phyloP scores from a whole-genome alignment of 2,329 filamentous ascomycete species.

The Anthostomella pinea region DNA sequence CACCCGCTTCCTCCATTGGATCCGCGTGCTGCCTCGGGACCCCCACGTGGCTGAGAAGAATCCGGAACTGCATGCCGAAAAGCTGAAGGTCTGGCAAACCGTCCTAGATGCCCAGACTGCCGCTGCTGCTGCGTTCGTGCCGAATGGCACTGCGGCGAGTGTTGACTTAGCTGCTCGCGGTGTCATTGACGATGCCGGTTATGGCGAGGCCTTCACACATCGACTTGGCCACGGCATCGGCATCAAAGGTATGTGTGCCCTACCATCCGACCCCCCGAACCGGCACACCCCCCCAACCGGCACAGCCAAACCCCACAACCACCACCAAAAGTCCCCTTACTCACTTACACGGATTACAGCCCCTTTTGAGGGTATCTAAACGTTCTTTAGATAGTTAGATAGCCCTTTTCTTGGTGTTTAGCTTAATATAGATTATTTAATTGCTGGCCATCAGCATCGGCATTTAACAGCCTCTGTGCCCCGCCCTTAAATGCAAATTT shows the following conservation, averaged over 20 bases:
- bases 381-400: too few relatives aligned
- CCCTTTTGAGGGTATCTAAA: too few relatives aligned
- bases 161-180: conserved; percentile 59
- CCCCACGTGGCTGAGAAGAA: conserved; percentile 1
- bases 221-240: conserved; percentile 63
- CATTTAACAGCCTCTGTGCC: too few relatives aligned
- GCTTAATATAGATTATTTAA: too few relatives aligned
- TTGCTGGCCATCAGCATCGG: too few relatives aligned
- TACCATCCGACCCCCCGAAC: too few relatives aligned
- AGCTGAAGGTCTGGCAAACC: conserved; percentile 56
- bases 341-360: too few relatives aligned
- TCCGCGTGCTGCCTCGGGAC: background rate
- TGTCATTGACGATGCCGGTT: conserved; percentile 57
- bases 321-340: too few relatives aligned
- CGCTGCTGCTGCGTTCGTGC: conserved; percentile 47
- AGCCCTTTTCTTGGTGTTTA: too few relatives aligned
- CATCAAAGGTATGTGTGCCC: conserved; percentile 46
- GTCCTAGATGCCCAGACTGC: conserved; percentile 61
- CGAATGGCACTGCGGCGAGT: conserved; percentile 53
- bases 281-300: too few relatives aligned
- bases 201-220: conserved; percentile 59
- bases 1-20: background rate
- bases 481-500: too few relatives aligned
- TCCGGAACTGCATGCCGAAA: conserved; percentile 39
- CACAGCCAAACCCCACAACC: too few relatives aligned